Conservation (phyloP, 1,284 basidiomycete species). For the Austroboletus niveus region DNA sequence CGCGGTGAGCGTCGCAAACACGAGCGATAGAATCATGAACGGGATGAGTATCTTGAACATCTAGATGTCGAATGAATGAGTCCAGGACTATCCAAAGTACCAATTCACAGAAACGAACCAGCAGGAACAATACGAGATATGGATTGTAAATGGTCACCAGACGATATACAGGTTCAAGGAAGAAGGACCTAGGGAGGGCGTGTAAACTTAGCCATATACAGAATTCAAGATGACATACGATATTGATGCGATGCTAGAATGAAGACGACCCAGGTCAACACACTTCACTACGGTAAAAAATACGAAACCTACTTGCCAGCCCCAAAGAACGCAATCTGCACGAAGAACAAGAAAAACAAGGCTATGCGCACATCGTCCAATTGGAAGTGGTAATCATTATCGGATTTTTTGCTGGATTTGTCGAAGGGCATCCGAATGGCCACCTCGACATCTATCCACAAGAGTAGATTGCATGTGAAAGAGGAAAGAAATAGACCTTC, state of each 20-base stretch:
- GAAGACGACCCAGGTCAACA: conserved; percentile 10
- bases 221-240: conserved; percentile 49
- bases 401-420: conserved; percentile 1
- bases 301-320: conserved; percentile 71
- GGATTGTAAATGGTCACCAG: conserved; percentile 86
- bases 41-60: conserved; percentile 84
- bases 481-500: conserved; percentile 80
- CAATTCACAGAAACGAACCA: conserved; percentile 43
- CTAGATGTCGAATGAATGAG: conserved; percentile 35
- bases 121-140: conserved; percentile 76
- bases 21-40: conserved; percentile 71
- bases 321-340: conserved; percentile 88
- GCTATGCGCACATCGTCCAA: conserved; percentile 72
- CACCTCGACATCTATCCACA: conserved; percentile 73
- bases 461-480: conserved; percentile 60
- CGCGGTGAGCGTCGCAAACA: conserved; percentile 67
- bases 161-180: conserved; percentile 87
- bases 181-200: conserved; percentile 63
- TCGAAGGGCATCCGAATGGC: conserved; percentile 33
- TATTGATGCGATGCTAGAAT: conserved; percentile 76
- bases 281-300: neutral
- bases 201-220: conserved; percentile 2
- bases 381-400: conserved; percentile 45
- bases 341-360: conserved; percentile 83
- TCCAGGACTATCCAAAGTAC: neutral